phyloP scores from a whole-genome alignment of 768 basidiomycete genomes.

The Lanmaoa rubissima region DNA sequence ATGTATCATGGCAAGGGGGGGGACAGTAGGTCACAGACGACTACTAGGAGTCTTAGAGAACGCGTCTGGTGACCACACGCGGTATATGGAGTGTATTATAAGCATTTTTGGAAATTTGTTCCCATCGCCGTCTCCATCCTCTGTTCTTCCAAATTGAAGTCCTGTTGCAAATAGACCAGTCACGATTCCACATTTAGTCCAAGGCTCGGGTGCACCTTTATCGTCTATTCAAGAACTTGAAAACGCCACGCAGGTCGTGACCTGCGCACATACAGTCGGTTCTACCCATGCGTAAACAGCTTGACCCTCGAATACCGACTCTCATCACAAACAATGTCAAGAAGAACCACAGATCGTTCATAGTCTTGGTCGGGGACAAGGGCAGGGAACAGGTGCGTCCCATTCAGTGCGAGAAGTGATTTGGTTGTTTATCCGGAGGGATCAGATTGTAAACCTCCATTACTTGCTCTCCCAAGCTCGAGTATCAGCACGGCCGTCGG shows the following conservation, averaged over 20 bases:
- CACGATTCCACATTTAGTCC: too few relatives aligned
- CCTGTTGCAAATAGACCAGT: not conserved
- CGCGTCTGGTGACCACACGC: too few relatives aligned
- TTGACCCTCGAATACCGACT: slow-evolving; percentile 90
- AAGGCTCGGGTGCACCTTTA: too few relatives aligned
- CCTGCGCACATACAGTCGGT: not conserved
- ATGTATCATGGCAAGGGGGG: too few relatives aligned
- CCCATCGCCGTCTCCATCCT: not conserved
- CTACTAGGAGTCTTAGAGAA: too few relatives aligned
- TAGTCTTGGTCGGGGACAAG: slow-evolving; percentile 94
- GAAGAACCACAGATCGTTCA: slow-evolving; percentile 90
- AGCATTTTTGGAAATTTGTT: not conserved
- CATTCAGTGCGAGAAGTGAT: not conserved
- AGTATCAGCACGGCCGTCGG: slow-evolving; percentile 84
- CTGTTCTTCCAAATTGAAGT: too few relatives aligned
- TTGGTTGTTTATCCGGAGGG: not conserved
- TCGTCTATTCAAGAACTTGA: too few relatives aligned
- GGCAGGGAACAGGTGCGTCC: slow-evolving; percentile 79
- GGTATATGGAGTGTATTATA: too few relatives aligned
- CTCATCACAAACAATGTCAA: slow-evolving; percentile 94
- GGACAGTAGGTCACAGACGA: too few relatives aligned
- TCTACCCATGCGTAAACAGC: slow-evolving; percentile 72
- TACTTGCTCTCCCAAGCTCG: slow-evolving; percentile 91
- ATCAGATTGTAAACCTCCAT: slow-evolving; percentile 90
- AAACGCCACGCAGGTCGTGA: not conserved